phyloP scores from a whole-genome alignment of 345 rosid species.

The Passiflora organensis region DNA sequence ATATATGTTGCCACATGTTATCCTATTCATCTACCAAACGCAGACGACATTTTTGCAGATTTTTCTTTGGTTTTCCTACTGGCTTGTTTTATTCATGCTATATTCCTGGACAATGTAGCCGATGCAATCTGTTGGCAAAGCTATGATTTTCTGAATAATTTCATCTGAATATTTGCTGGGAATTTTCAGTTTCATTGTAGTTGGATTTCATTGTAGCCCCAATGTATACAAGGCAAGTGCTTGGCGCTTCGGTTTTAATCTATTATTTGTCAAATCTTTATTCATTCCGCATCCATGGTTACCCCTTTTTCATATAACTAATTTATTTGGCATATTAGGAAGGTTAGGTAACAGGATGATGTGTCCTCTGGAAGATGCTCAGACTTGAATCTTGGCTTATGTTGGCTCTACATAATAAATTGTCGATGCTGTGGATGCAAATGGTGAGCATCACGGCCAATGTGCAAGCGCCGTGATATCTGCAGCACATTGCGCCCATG shows the following conservation, averaged over 20 bases:
- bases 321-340: too few species aligned
- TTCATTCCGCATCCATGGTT: too few species aligned
- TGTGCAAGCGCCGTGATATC: too few species aligned
- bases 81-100: conserved; percentile 8
- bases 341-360: too few species aligned
- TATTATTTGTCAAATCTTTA: neutral
- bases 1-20: conserved; percentile 23
- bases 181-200: neutral
- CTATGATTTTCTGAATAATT: conserved; percentile 28
- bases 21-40: conserved; percentile 13
- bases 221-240: neutral
- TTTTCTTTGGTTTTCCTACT: conserved; percentile 9
- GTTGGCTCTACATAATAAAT: too few species aligned
- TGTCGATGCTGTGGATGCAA: too few species aligned
- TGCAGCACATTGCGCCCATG: too few species aligned
- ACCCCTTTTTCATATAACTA: neutral
- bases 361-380: too few species aligned
- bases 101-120: conserved; percentile 12
- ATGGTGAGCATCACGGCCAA: too few species aligned
- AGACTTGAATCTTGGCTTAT: too few species aligned
- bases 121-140: conserved; percentile 15
- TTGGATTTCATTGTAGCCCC: neutral
- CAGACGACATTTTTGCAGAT: conserved; percentile 11
- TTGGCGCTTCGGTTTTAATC: neutral
- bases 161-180: conserved; percentile 17